These are phyloP conservation scores for Paraphoma chrysanthemicola DNA, from an alignment of 2,329 filamentous ascomycete genomes.

Conservation along the genomic window DNA sequence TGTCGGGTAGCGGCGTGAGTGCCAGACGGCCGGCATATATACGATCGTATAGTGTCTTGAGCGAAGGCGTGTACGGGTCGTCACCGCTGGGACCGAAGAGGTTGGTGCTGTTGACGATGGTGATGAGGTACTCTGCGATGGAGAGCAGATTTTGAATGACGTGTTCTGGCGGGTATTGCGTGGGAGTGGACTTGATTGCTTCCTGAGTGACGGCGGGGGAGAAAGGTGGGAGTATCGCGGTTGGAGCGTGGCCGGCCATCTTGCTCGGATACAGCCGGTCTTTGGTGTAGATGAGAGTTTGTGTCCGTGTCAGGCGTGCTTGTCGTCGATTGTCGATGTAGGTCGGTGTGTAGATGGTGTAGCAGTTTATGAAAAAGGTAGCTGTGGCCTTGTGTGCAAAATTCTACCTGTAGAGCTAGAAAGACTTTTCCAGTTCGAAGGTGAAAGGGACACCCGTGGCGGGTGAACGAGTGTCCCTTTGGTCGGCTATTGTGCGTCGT, in stretches of 20 bases:
- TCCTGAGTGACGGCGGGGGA: slow-evolving; percentile 21
- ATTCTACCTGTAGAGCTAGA: slow-evolving; percentile 10
- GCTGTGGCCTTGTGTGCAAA: neutral
- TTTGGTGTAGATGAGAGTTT: neutral
- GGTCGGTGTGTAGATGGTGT: neutral
- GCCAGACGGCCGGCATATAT: slow-evolving; percentile 41
- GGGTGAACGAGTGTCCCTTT: slow-evolving; percentile 7
- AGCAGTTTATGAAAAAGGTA: neutral
- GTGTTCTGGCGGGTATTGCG: slow-evolving; percentile 13
- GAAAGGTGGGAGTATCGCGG: slow-evolving; percentile 14
- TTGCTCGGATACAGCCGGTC: neutral
- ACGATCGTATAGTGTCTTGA: slow-evolving; percentile 35
- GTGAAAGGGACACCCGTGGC: slow-evolving; percentile 20
- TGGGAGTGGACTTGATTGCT: slow-evolving; percentile 11
- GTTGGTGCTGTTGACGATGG: slow-evolving; percentile 16
- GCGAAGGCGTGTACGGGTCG: slow-evolving; percentile 35
- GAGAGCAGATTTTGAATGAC: slow-evolving; percentile 27
- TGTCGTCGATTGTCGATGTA: neutral
- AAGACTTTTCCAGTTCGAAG: slow-evolving; percentile 1
- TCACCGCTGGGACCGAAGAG: slow-evolving; percentile 1
- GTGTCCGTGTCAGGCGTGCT: neutral
- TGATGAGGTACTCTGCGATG: slow-evolving; percentile 19
- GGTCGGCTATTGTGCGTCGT: slow-evolving; percentile 15
- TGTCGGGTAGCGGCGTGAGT: slow-evolving; percentile 20
- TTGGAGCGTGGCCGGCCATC: neutral